Conservation (phyloP, 805 yeast genomes). For the Teunomyces funiuensis region DNA sequence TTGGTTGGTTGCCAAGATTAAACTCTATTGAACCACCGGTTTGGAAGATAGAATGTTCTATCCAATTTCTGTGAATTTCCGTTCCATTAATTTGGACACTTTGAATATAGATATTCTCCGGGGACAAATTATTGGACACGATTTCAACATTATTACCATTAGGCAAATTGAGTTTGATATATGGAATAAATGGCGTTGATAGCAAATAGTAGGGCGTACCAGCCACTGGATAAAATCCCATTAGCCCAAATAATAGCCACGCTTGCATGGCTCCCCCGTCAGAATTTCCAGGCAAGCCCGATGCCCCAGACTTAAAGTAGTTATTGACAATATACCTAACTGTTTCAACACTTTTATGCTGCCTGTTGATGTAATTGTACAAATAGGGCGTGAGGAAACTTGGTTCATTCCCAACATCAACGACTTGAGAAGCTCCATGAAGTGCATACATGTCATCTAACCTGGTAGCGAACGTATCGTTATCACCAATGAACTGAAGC, state of each 20-base stretch:
- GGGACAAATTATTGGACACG: slow-evolving; percentile 21
- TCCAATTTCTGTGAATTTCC: slow-evolving; percentile 27
- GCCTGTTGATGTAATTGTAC: slow-evolving; percentile 29
- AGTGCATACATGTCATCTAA: slow-evolving; percentile 36
- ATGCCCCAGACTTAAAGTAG: slow-evolving; percentile 23
- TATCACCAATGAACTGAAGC: slow-evolving; percentile 23
- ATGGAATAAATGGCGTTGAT: slow-evolving; percentile 27
- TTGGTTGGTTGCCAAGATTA: slow-evolving; percentile 16
- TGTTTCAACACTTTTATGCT: slow-evolving; percentile 28
- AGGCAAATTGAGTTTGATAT: slow-evolving; percentile 21
- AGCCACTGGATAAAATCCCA: slow-evolving; percentile 36
- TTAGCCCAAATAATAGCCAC: slow-evolving; percentile 32
- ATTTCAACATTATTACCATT: slow-evolving; percentile 23
- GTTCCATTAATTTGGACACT: slow-evolving; percentile 29
- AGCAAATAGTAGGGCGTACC: slow-evolving; percentile 35
- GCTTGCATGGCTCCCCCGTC: slow-evolving; percentile 42
- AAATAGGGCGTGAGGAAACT: slow-evolving; percentile 35
- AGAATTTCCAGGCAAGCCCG: slow-evolving; percentile 37
- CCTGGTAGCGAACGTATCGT: slow-evolving; percentile 23
- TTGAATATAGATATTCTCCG: slow-evolving; percentile 26
- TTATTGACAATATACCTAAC: slow-evolving; percentile 26
- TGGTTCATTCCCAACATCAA: slow-evolving; percentile 39
- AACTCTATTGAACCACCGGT: slow-evolving; percentile 24
- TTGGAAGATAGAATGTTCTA: slow-evolving; percentile 29
- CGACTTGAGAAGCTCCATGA: slow-evolving; percentile 23